Evolutionary conservation across 1,284 basidiomycete species (phyloP).

Genomic region (Ganoderma lingzhi): DNA sequence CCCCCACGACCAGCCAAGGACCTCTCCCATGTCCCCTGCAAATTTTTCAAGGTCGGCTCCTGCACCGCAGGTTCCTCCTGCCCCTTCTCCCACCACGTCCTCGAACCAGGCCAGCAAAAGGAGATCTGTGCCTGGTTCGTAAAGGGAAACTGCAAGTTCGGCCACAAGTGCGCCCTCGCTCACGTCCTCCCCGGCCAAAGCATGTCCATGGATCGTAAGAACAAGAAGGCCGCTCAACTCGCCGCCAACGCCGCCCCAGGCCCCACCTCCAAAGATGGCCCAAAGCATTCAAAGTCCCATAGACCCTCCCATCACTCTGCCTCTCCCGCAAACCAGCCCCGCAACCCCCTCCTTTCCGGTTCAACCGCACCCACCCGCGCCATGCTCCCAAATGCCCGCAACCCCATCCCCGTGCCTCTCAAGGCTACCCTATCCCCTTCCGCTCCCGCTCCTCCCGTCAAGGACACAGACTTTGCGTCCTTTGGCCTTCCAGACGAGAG

Average conservation of each 20-base stretch:
- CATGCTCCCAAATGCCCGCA: conserved; percentile 54
- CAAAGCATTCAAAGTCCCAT: conserved; percentile 33
- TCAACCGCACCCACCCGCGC: conserved; percentile 60
- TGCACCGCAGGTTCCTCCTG: conserved; percentile 96
- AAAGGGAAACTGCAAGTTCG: conserved; percentile 97
- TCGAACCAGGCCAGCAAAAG: conserved; percentile 84
- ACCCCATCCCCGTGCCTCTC: conserved; percentile 69
- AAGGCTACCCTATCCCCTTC: conserved; percentile 79
- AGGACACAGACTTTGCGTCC: conserved; percentile 78
- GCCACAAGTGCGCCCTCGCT: conserved; percentile 95
- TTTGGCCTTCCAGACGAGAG: conserved; percentile 68
- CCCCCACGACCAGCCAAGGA: conserved; percentile 69
- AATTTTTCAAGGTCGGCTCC: conserved; percentile 94
- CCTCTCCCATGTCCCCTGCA: conserved; percentile 96
- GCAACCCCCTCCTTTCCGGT: conserved; percentile 60
- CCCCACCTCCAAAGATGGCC: conserved; percentile 47
- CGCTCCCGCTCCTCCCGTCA: conserved; percentile 79
- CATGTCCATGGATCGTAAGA: conserved; percentile 97
- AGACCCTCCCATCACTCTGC: conserved; percentile 33
- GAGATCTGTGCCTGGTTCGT: conserved; percentile 96
- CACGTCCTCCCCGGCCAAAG: conserved; percentile 95
- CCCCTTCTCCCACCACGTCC: conserved; percentile 86
- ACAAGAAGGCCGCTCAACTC: conserved; percentile 94
- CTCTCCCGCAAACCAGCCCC: conserved; percentile 35
- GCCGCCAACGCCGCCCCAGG: conserved; percentile 59